Percentiles rank a stretch among this genome's conserved stretches.
These are phyloP conservation scores for Aspergillus sojae DNA, from an alignment of 2,329 filamentous ascomycete genomes.

Conservation along the genomic window DNA sequence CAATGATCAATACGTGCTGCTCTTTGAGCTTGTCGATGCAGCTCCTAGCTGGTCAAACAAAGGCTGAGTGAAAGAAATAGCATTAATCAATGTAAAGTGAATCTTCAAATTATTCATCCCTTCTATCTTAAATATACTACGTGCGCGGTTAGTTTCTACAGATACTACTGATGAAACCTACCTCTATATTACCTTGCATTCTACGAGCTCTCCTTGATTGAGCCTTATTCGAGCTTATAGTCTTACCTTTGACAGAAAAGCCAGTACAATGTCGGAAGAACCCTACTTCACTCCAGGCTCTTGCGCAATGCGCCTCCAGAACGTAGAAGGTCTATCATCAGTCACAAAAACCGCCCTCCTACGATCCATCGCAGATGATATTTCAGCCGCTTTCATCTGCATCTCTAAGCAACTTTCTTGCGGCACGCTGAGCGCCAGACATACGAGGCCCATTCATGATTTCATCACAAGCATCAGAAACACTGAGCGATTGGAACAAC, in stretches of 20 bases:
- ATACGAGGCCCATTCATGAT: conserved; percentile 30
- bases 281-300: conserved; percentile 7
- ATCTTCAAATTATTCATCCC: not conserved
- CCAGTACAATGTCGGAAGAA: not conserved
- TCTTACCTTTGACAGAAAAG: not conserved
- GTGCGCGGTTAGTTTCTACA: not conserved
- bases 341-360: conserved; percentile 27
- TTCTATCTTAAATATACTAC: not conserved
- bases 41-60: not conserved
- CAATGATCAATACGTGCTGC: not conserved
- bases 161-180: not conserved
- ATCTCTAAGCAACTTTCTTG: conserved; percentile 30
- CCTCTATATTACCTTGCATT: not conserved
- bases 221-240: not conserved
- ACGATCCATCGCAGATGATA: conserved; percentile 33
- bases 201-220: not conserved
- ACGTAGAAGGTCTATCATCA: conserved; percentile 24
- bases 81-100: not conserved
- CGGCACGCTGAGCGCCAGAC: conserved; percentile 24
- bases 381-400: conserved; percentile 31
- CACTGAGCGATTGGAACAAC: conserved; percentile 20
- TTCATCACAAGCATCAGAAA: conserved; percentile 30
- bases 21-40: not conserved
- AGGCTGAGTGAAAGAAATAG: not conserved
- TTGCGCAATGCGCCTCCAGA: conserved; percentile 21